A percentile compares a stretch with the other conserved stretches of the same genome.
Evolutionary conservation across 1,139 yeast genomes (phyloP).

Genomic region (Suhomyces anneliseae): DNA sequence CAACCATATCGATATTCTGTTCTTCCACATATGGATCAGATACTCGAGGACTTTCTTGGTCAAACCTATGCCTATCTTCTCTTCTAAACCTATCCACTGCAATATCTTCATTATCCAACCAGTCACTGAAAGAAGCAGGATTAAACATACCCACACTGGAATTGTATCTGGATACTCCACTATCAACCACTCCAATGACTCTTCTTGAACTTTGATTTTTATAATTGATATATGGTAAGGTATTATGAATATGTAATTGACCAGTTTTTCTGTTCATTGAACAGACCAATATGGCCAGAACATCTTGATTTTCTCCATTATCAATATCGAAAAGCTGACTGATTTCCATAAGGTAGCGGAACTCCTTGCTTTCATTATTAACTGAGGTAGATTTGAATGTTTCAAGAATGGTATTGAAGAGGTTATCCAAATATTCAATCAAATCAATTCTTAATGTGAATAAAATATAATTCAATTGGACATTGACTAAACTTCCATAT

Average conservation of each 20-base stretch:
- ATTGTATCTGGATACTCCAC: conserved; percentile 8
- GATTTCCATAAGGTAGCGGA: conserved; percentile 6
- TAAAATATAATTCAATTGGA: conserved; percentile 39
- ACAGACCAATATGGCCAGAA: conserved; percentile 26
- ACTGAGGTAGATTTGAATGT: conserved; percentile 1
- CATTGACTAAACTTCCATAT: conserved; percentile 28
- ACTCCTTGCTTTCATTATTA: conserved; percentile 5
- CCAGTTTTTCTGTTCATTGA: conserved; percentile 37
- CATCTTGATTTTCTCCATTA: conserved; percentile 8
- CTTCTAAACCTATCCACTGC: background rate
- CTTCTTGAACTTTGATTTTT: conserved; percentile 9
- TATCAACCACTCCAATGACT: conserved; percentile 9
- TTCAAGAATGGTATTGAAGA: conserved; percentile 10
- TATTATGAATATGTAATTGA: conserved; percentile 21
- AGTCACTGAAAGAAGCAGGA: conserved; percentile 5
- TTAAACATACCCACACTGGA: background rate
- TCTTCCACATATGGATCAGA: conserved; percentile 3
- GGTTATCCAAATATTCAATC: conserved; percentile 23
- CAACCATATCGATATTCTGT: conserved; percentile 4
- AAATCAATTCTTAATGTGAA: conserved; percentile 34
- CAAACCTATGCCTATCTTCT: background rate
- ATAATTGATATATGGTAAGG: conserved; percentile 12
- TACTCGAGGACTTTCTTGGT: background rate
- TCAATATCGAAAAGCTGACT: conserved; percentile 9
- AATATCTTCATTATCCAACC: conserved; percentile 3